Percentiles rank a stretch among this genome's conserved stretches.
Conservation (phyloP, 371 early-diverging fungal species). For the Apophysomyces ossiformis region DNA sequence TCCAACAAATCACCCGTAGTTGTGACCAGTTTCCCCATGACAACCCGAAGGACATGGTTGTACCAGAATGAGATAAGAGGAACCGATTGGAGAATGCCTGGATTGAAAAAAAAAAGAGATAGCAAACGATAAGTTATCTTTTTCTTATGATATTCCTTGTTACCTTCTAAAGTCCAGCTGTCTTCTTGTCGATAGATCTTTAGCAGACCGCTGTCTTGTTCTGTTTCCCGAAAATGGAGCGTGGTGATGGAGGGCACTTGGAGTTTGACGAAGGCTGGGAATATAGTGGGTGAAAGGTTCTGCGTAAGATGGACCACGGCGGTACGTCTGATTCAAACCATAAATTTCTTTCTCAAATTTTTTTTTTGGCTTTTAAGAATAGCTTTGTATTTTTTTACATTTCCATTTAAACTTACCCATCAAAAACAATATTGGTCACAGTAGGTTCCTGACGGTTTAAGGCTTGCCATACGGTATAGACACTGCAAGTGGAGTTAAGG, state of each 20-base stretch:
- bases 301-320: slow-evolving; percentile 61
- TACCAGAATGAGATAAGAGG: slow-evolving; percentile 65
- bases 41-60: slow-evolving; percentile 58
- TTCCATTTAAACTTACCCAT: slow-evolving; percentile 27
- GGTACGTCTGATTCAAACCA: slow-evolving; percentile 42
- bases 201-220: slow-evolving; percentile 49
- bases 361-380: not conserved
- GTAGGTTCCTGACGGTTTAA: slow-evolving; percentile 52
- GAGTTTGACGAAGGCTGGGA: slow-evolving; percentile 48
- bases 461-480: slow-evolving; percentile 52
- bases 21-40: slow-evolving; percentile 52
- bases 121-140: not conserved
- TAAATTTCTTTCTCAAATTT: not conserved
- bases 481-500: slow-evolving; percentile 20
- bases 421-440: slow-evolving; percentile 49
- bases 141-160: not conserved
- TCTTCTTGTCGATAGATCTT: slow-evolving; percentile 65
- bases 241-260: slow-evolving; percentile 62
- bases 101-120: not conserved
- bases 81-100: slow-evolving; percentile 57
- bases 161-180: slow-evolving; percentile 67
- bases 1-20: slow-evolving; percentile 59
- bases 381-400: too few species aligned
- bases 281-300: slow-evolving; percentile 55
- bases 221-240: slow-evolving; percentile 56